A percentile compares a stretch with the other conserved stretches of the same genome.
Conservation (phyloP, 2,329 filamentous ascomycete genomes). For the Penicillium concentricum region DNA sequence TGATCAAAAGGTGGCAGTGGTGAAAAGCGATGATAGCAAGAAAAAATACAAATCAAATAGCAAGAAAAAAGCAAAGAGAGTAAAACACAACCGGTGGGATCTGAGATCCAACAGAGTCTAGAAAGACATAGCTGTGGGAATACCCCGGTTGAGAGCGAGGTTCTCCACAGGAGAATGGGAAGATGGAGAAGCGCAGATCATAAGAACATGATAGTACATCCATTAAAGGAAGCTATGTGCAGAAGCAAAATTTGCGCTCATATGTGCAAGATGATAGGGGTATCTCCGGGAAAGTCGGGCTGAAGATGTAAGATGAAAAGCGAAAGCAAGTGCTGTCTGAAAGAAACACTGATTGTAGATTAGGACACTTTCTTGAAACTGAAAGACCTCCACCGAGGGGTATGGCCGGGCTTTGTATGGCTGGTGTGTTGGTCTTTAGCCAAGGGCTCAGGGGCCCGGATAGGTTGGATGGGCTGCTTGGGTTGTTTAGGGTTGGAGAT, state of each 20-base stretch:
- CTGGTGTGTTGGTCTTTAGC: conserved; percentile 11
- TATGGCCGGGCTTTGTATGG: conserved; percentile 16
- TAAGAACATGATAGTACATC: conserved; percentile 34
- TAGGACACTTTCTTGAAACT: conserved; percentile 24
- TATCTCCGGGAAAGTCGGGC: conserved; percentile 19
- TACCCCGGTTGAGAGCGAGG: not conserved
- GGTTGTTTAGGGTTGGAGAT: conserved; percentile 18
- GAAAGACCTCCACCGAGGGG: conserved; percentile 25
- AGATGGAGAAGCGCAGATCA: conserved; percentile 12
- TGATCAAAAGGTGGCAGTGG: conserved; percentile 15
- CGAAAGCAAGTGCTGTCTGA: conserved; percentile 8
- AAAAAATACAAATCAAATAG: not conserved
- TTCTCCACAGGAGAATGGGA: conserved; percentile 11
- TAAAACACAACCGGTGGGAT: conserved; percentile 7
- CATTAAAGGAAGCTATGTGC: conserved; percentile 30
- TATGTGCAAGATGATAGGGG: conserved; percentile 23
- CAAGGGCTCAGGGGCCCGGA: conserved; percentile 14
- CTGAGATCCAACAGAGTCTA: conserved; percentile 16
- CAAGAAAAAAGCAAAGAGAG: not conserved
- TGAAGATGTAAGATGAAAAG: conserved; percentile 12
- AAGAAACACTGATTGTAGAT: conserved; percentile 1
- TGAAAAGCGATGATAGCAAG: not conserved
- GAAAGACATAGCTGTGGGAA: conserved; percentile 18
- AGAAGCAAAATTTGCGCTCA: conserved; percentile 19
- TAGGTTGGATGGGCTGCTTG: conserved; percentile 20